A percentile compares a stretch with the other conserved stretches of the same genome.
Evolutionary conservation across 2,329 filamentous ascomycete species (phyloP).

Genomic region (Cercospora berteroae): DNA sequence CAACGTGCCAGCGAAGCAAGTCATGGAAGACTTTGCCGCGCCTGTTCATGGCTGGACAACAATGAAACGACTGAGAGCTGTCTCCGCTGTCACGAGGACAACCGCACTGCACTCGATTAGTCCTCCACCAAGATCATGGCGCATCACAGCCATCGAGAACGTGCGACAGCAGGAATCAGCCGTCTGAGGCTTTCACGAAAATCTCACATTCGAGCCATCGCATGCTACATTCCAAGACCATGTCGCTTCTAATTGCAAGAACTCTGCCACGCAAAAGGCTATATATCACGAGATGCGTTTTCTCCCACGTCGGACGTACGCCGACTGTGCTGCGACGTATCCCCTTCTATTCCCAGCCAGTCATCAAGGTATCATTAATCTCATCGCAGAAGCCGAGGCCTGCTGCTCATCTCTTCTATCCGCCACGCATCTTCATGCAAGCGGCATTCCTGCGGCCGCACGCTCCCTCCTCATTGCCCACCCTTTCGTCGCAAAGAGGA

Average conservation of each 20-base stretch:
- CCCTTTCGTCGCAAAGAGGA: constrained; percentile 79
- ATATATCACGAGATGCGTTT: background rate
- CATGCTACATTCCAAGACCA: background rate
- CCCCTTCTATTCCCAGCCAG: background rate
- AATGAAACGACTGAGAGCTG: background rate
- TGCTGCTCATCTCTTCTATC: background rate
- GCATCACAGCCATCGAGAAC: background rate
- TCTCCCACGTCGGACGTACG: background rate
- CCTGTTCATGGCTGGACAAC: too few relatives aligned
- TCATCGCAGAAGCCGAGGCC: background rate
- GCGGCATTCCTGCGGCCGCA: constrained; percentile 16
- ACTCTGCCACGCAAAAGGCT: background rate
- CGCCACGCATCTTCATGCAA: constrained; percentile 8
- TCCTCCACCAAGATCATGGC: background rate
- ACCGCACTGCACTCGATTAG: background rate
- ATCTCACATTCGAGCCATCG: background rate
- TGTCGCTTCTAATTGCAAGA: background rate
- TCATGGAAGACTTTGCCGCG: background rate
- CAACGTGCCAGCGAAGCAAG: background rate
- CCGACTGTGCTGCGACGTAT: background rate
- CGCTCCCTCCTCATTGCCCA: constrained; percentile 61
- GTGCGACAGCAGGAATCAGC: background rate
- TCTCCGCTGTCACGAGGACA: background rate
- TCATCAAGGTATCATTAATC: background rate
- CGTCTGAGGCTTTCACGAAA: background rate